A percentile compares a stretch with the other conserved stretches of the same genome.
Conservation (phyloP, 2,329 filamentous ascomycete genomes). For the Calonectria pauciramosa region DNA sequence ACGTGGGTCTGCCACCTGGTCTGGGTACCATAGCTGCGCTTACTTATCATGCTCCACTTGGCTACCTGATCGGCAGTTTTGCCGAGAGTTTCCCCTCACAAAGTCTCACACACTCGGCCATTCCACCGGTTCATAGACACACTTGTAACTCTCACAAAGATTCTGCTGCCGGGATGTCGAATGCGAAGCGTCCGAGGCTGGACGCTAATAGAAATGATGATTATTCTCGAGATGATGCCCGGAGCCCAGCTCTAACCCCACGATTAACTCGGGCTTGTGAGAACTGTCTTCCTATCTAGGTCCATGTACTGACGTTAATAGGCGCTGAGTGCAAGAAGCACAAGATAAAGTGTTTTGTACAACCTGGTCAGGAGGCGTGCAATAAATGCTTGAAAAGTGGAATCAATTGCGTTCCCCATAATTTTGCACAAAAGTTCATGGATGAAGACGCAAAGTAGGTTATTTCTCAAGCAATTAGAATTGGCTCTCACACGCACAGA, state of each 20-base stretch:
- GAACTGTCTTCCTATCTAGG: neutral
- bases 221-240: neutral
- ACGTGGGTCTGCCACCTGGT: neutral
- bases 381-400: neutral
- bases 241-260: neutral
- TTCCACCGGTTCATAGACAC: neutral
- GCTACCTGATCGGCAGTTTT: neutral
- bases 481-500: neutral
- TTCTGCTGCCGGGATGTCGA: neutral
- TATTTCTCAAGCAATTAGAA: too few species aligned
- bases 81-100: neutral
- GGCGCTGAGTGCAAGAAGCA: neutral
- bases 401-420: neutral
- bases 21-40: too few species aligned
- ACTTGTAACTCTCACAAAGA: neutral
- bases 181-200: neutral
- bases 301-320: neutral
- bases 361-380: neutral
- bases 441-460: neutral
- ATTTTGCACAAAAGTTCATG: constrained; percentile 2
- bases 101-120: neutral
- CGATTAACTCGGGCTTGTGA: neutral
- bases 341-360: neutral
- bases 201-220: neutral
- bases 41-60: neutral